Percentiles rank a stretch among this genome's conserved stretches.
phyloP scores from a whole-genome alignment of 2,329 filamentous ascomycete genomes.

The Hypoxylon sp. region DNA sequence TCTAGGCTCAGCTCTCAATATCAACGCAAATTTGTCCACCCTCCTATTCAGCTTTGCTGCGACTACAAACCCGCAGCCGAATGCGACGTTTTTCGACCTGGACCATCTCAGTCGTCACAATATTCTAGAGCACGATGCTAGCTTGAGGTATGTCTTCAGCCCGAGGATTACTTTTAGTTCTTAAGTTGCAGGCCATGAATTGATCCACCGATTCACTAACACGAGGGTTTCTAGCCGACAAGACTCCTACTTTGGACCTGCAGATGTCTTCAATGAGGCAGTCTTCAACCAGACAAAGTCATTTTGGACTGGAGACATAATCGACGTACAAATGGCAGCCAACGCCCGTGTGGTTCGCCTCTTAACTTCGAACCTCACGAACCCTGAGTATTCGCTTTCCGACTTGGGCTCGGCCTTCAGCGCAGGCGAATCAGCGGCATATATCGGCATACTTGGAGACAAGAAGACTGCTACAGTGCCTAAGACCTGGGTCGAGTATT shows the following conservation, averaged over 20 bases:
- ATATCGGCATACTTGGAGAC: constrained; percentile 38
- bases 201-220: background rate
- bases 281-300: constrained; percentile 45
- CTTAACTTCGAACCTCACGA: constrained; percentile 43
- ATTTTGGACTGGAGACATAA: constrained; percentile 41
- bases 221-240: constrained; percentile 23
- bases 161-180: background rate
- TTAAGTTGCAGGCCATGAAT: background rate
- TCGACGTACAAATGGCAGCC: constrained; percentile 41
- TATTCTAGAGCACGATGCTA: constrained; percentile 47
- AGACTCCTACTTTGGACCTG: constrained; percentile 39
- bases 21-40: constrained; percentile 16
- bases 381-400: constrained; percentile 43
- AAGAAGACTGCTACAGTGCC: constrained; percentile 31
- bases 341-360: constrained; percentile 40
- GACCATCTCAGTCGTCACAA: constrained; percentile 43
- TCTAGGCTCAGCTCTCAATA: constrained; percentile 36
- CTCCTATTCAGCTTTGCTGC: constrained; percentile 31
- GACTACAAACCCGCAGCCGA: constrained; percentile 40
- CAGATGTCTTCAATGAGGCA: constrained; percentile 39
- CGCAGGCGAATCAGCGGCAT: constrained; percentile 42
- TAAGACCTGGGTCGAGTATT: constrained; percentile 38
- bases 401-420: constrained; percentile 36
- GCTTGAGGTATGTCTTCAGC: constrained; percentile 39
- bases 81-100: constrained; percentile 41